Evolutionary conservation across 2,329 filamentous ascomycete genomes (phyloP).

Genomic region (Clarireedia monteithiana): DNA sequence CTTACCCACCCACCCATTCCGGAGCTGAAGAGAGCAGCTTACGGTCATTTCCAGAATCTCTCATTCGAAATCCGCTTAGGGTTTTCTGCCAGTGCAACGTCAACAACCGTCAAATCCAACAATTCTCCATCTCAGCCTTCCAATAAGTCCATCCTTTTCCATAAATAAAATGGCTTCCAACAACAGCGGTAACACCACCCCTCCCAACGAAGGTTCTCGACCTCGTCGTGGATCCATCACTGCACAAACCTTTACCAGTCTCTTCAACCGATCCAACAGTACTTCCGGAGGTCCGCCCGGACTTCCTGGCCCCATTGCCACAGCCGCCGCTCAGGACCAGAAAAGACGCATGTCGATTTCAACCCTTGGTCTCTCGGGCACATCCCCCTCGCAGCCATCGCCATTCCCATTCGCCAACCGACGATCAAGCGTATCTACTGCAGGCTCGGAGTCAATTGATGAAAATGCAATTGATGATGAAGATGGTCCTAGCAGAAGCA

Average conservation of each 20-base stretch:
- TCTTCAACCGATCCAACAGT: slow-evolving; percentile 49
- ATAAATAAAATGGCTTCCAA: slow-evolving; percentile 35
- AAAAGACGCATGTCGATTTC: slow-evolving; percentile 65
- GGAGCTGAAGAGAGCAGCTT: slow-evolving; percentile 22
- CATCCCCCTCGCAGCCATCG: slow-evolving; percentile 50
- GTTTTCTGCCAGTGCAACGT: neutral
- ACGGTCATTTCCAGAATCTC: slow-evolving; percentile 17
- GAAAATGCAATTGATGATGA: slow-evolving; percentile 68
- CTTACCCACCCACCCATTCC: slow-evolving; percentile 1
- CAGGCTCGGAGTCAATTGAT: slow-evolving; percentile 54
- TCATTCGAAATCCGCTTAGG: neutral
- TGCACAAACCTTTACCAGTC: slow-evolving; percentile 33
- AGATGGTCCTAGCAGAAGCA: slow-evolving; percentile 43
- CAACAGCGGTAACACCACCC: slow-evolving; percentile 32
- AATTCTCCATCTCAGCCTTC: neutral
- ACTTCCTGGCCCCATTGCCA: slow-evolving; percentile 42
- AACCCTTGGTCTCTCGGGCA: slow-evolving; percentile 65
- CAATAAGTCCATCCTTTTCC: neutral
- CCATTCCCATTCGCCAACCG: slow-evolving; percentile 47
- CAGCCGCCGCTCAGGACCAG: slow-evolving; percentile 42
- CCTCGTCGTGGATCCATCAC: slow-evolving; percentile 40
- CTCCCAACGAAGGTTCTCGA: slow-evolving; percentile 33
- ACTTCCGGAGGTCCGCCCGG: slow-evolving; percentile 36
- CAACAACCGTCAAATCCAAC: neutral
- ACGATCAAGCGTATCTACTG: slow-evolving; percentile 64